These are phyloP conservation scores for Sordaria brevicollis DNA, from an alignment of 495 filamentous ascomycete genomes.

Conservation along the genomic window DNA sequence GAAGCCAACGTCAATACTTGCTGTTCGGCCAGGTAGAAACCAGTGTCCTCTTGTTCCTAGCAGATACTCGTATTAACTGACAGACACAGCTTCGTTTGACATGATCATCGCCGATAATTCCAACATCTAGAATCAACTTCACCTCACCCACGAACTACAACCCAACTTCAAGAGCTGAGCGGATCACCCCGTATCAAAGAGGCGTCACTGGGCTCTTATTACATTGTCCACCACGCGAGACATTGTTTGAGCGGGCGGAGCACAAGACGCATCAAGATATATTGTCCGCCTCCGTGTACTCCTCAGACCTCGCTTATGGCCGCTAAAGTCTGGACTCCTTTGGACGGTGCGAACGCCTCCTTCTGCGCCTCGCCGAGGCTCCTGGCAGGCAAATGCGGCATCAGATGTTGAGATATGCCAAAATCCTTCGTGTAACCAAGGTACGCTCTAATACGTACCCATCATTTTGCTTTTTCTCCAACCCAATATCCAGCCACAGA, in stretches of 20 bases:
- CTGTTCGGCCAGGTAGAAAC: not conserved
- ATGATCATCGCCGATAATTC: not conserved
- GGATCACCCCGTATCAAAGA: not conserved
- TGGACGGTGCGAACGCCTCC: not conserved
- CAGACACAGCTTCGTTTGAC: not conserved
- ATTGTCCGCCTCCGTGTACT: not conserved
- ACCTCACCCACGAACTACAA: not conserved
- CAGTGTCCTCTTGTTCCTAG: not conserved
- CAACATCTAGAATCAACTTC: not conserved
- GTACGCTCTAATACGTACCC: not conserved
- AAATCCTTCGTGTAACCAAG: not conserved
- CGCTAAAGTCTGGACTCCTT: not conserved
- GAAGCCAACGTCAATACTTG: not conserved
- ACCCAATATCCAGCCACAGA: not conserved
- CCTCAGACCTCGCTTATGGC: not conserved
- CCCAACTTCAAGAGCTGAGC: not conserved
- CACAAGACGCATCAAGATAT: not conserved
- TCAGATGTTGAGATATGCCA: not conserved
- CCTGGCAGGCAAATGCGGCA: not conserved
- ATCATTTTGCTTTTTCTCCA: not conserved
- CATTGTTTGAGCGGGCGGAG: not conserved
- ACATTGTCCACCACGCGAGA: not conserved
- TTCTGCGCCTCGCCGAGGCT: not conserved
- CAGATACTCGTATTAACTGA: not conserved
- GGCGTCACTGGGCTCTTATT: not conserved